A percentile compares a stretch with the other conserved stretches of the same genome.
Conservation (phyloP, 1,284 basidiomycete species). For the Peniophora sp. region DNA sequence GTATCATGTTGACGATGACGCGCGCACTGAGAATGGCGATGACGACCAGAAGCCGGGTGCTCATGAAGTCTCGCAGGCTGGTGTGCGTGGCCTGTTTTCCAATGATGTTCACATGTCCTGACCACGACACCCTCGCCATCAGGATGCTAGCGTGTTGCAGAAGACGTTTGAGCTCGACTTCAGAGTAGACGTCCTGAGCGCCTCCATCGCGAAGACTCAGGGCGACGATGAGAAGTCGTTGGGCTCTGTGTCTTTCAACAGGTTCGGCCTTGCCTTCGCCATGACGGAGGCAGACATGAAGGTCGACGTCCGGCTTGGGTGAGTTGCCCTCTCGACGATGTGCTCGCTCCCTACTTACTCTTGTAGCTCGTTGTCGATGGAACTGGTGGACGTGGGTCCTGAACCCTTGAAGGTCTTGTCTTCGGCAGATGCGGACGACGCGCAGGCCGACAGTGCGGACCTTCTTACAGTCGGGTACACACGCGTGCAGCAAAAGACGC, state of each 20-base stretch:
- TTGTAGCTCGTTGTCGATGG: conserved; percentile 59
- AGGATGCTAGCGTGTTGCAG: conserved; percentile 66
- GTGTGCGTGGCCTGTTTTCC: neutral
- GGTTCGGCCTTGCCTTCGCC: conserved; percentile 71
- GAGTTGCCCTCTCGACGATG: conserved; percentile 17
- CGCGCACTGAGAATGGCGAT: conserved; percentile 33
- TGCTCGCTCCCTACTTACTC: conserved; percentile 6
- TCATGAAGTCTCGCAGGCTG: no score
- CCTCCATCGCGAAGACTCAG: conserved; percentile 70
- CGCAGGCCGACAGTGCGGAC: conserved; percentile 44
- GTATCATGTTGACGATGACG: conserved; percentile 66
- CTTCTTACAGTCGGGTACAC: conserved; percentile 83
- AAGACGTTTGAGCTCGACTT: conserved; percentile 88
- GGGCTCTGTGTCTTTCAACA: conserved; percentile 77
- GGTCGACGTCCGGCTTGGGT: conserved; percentile 81
- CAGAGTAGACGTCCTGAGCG: conserved; percentile 82
- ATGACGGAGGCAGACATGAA: conserved; percentile 84
- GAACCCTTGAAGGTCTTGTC: conserved; percentile 70
- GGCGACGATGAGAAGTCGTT: conserved; percentile 64
- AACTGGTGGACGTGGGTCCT: conserved; percentile 57
- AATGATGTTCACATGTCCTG: neutral
- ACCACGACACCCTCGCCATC: neutral
- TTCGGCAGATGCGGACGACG: conserved; percentile 44
- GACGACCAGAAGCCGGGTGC: neutral
- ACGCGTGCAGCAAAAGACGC: conserved; percentile 78